These are phyloP conservation scores for Vitis amurensis DNA, from an alignment of 164 flowering plant species.

Conservation along the genomic window DNA sequence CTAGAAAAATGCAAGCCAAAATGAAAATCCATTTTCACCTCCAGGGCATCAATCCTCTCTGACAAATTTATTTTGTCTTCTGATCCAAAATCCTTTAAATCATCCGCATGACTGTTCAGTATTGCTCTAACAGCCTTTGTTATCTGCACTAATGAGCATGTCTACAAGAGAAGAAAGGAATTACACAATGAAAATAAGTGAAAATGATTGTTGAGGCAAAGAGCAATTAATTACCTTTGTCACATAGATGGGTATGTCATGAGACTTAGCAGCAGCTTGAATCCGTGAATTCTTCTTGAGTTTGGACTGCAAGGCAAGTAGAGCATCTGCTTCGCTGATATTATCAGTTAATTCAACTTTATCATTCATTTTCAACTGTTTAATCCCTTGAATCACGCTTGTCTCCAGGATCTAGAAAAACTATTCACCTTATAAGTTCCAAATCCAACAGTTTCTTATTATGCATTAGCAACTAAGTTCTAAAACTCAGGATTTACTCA, in stretches of 20 bases:
- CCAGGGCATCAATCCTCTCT: conserved; percentile 83
- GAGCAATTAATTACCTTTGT: conserved; percentile 56
- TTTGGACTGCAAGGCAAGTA: conserved; percentile 83
- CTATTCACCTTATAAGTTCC: conserved; percentile 43
- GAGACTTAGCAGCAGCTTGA: conserved; percentile 82
- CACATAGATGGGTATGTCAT: conserved; percentile 61
- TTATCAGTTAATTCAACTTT: conserved; percentile 67
- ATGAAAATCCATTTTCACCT: conserved; percentile 48
- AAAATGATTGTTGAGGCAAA: not conserved
- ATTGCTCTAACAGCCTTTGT: conserved; percentile 63
- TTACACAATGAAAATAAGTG: not conserved
- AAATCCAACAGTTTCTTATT: conserved; percentile 10
- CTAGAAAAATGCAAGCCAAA: not conserved
- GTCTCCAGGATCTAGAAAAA: conserved; percentile 75
- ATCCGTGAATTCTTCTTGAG: conserved; percentile 79
- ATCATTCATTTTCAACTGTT: conserved; percentile 57
- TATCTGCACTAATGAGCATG: conserved; percentile 68
- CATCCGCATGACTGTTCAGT: conserved; percentile 45
- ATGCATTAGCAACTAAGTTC: conserved; percentile 9
- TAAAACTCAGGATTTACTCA: not conserved
- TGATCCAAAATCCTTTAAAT: conserved; percentile 33
- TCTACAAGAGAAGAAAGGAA: conserved; percentile 40
- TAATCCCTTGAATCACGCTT: conserved; percentile 65
- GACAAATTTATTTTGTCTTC: conserved; percentile 42
- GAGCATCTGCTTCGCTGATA: conserved; percentile 85